Evolutionary conservation across 2,329 filamentous ascomycete genomes (phyloP), one percentile per base, ranked within the genome.

Genomic region (Sphaerulina musiva): DNA sequence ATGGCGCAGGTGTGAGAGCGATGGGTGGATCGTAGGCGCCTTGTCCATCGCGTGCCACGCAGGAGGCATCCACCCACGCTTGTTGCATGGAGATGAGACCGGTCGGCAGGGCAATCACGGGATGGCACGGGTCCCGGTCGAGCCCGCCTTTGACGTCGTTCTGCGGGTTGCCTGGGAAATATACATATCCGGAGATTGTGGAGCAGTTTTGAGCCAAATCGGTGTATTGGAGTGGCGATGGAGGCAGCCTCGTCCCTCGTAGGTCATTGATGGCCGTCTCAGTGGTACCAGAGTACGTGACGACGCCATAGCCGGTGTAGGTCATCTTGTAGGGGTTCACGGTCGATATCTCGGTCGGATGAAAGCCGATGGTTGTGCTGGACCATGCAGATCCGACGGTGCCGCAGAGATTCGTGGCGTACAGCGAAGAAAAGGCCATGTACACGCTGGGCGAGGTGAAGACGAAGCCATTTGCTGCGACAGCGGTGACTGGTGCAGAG

Each of bases 1-100:
- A 40, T 31, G 36, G 41, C 14, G 47, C 54, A 23, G 43, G 46
- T 7, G 54, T 56, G 34, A 53, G 39, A 12, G 54, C 54, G 11
- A 53, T 47, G n/a, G 54, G 54, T 12, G 54, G 54, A 47, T 56
- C 54, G 26, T 56, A 56, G 2, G 54, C 54, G 17, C 54, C 54
- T 7, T 45, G 31, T 2, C 51, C 51, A 31, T 56, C 54, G 6
- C 23, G 46, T 0, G 41, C 46, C 12, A 14, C 17, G 38, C 54
- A 56, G 17, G 46, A 32, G 7, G 51, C 48, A 32, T 56, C 50
- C 38, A 29, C 44, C 46, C 54, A 53, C 14, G 49, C 49, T 29
- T 48, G 36, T 34, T 53, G 54, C 50, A 50, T 53, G 2, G 44
- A 31, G 6, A 53, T 36, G 23, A 56, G 46, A 11, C 45, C 46